A percentile compares a stretch with the other conserved stretches of the same genome.
These are phyloP conservation scores for Rachicladosporium sp. DNA, from an alignment of 2,329 filamentous ascomycete species.

Conservation along the genomic window DNA sequence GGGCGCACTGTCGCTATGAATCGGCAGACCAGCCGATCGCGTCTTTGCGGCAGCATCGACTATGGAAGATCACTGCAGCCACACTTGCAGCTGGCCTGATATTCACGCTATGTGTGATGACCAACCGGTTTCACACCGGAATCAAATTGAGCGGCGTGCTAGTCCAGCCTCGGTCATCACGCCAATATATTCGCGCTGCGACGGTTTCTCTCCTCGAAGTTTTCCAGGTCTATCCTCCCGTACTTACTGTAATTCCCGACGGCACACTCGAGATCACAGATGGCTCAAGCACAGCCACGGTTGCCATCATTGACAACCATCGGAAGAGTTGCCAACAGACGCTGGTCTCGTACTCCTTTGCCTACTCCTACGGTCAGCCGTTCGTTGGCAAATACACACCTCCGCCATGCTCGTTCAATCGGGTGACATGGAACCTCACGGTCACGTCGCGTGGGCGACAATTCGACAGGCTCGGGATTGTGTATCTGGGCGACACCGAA, in stretches of 20 bases:
- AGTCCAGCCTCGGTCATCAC: too few relatives aligned
- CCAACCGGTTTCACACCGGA: too few relatives aligned
- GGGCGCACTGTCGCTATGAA: too few relatives aligned
- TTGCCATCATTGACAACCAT: conserved; percentile 14
- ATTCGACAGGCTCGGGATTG: conserved; percentile 61
- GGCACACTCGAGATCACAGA: conserved; percentile 28
- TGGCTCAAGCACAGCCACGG: conserved; percentile 18
- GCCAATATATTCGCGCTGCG: conserved; percentile 8
- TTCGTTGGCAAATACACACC: conserved; percentile 61
- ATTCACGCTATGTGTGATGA: too few relatives aligned
- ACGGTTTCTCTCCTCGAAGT: conserved; percentile 38
- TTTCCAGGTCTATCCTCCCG: conserved; percentile 57
- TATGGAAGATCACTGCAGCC: too few relatives aligned
- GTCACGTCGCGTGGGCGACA: conserved; percentile 60
- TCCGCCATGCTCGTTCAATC: conserved; percentile 58
- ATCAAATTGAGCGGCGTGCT: too few relatives aligned
- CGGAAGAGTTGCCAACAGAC: conserved; percentile 37
- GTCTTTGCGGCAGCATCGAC: too few relatives aligned
- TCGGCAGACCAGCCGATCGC: too few relatives aligned
- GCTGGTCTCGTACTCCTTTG: conserved; percentile 63
- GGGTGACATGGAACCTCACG: conserved; percentile 64
- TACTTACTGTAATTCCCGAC: conserved; percentile 36
- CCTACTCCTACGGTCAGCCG: conserved; percentile 58
- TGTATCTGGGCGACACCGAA: conserved; percentile 67
- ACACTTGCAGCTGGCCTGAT: too few relatives aligned